These are phyloP conservation scores for Lithospermum erythrorhizon DNA, from an alignment of 257 asterid species.

Conservation along the genomic window DNA sequence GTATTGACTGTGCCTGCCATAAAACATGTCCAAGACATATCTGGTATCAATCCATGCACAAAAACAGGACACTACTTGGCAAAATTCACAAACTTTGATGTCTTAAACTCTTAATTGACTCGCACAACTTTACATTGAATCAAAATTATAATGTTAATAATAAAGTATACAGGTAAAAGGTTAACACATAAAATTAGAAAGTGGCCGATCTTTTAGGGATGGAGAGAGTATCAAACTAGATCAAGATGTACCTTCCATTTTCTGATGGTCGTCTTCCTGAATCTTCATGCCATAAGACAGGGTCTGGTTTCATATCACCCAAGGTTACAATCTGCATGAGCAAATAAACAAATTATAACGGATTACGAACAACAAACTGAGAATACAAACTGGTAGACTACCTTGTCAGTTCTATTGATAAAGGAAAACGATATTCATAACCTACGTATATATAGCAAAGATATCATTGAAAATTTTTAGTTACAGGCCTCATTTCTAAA, in stretches of 20 bases:
- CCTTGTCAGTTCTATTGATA: not conserved
- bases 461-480: too few species aligned
- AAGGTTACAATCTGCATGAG: not conserved
- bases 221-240: constrained; percentile 2
- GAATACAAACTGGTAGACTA: not conserved
- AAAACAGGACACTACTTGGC: not conserved
- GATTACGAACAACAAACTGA: not conserved
- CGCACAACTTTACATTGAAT: too few species aligned
- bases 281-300: constrained; percentile 1
- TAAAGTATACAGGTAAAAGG: too few species aligned
- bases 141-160: too few species aligned
- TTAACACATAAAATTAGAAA: too few species aligned
- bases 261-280: not conserved
- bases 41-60: not conserved
- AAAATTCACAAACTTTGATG: too few species aligned
- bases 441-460: too few species aligned
- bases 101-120: too few species aligned
- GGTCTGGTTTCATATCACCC: not conserved
- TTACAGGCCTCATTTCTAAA: too few species aligned
- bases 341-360: not conserved
- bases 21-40: constrained; percentile 7
- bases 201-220: too few species aligned
- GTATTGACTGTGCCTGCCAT: constrained; percentile 30
- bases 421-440: too few species aligned
- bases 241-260: constrained; percentile 8